These are phyloP conservation scores for Podospora australis DNA, from an alignment of 495 filamentous ascomycete genomes.

Conservation along the genomic window DNA sequence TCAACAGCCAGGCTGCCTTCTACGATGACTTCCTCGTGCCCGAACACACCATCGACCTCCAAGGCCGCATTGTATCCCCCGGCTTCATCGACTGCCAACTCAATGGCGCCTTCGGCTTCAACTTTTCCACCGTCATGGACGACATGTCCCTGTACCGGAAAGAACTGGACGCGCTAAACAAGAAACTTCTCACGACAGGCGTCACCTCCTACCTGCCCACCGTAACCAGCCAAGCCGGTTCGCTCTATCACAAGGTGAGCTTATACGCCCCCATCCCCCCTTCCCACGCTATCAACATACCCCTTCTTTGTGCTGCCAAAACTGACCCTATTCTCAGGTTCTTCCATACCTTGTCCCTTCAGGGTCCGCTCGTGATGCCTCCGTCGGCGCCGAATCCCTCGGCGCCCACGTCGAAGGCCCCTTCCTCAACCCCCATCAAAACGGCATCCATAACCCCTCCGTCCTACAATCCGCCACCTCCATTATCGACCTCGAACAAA, in stretches of 20 bases:
- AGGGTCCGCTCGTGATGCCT: slow-evolving; percentile 39
- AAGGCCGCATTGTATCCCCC: slow-evolving; percentile 71
- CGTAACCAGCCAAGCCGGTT: slow-evolving; percentile 57
- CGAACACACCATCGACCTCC: slow-evolving; percentile 59
- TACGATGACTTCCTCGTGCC: slow-evolving; percentile 61
- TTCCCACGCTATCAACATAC: background rate
- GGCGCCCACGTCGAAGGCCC: slow-evolving; percentile 83
- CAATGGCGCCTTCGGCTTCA: slow-evolving; percentile 80
- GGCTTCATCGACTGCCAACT: slow-evolving; percentile 82
- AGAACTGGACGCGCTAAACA: slow-evolving; percentile 60
- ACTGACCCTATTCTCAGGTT: slow-evolving; percentile 33
- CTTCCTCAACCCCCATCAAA: slow-evolving; percentile 63
- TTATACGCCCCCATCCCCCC: background rate
- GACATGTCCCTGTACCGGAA: slow-evolving; percentile 59
- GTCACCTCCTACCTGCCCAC: slow-evolving; percentile 83
- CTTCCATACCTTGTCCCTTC: slow-evolving; percentile 69
- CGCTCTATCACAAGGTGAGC: slow-evolving; percentile 60
- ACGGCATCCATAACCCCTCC: slow-evolving; percentile 65
- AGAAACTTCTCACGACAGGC: slow-evolving; percentile 61
- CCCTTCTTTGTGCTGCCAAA: background rate
- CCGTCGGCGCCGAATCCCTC: slow-evolving; percentile 69
- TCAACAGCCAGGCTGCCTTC: slow-evolving; percentile 66
- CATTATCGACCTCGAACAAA: slow-evolving; percentile 53
- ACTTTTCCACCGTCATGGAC: slow-evolving; percentile 69
- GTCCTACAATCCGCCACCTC: slow-evolving; percentile 52